Evolutionary conservation across 139 green algal genomes (phyloP).

Genomic region (Coelastrella sp.): DNA sequence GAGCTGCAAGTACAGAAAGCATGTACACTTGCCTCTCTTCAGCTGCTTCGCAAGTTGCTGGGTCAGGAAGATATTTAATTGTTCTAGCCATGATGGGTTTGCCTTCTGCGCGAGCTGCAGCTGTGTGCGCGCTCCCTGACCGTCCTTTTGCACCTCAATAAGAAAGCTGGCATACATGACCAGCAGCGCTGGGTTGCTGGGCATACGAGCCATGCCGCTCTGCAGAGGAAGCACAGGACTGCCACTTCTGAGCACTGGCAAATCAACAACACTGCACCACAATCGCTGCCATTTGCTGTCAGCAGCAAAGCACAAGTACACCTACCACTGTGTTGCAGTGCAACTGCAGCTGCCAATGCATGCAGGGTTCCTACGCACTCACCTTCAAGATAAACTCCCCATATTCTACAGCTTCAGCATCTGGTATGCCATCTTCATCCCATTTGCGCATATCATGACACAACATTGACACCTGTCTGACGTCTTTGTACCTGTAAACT

Average conservation of each 20-base stretch:
- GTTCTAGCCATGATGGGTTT: slow-evolving; percentile 38
- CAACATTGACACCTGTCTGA: slow-evolving; percentile 15
- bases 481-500: slow-evolving; percentile 25
- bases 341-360: neutral
- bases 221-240: slow-evolving; percentile 22
- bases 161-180: slow-evolving; percentile 55
- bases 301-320: neutral
- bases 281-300: neutral
- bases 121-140: slow-evolving; percentile 48
- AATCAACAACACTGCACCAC: neutral
- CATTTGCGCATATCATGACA: slow-evolving; percentile 22
- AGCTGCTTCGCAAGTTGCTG: slow-evolving; percentile 17
- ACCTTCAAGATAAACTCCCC: slow-evolving; percentile 42
- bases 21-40: neutral
- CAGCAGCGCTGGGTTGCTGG: slow-evolving; percentile 40
- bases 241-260: neutral
- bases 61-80: slow-evolving; percentile 39
- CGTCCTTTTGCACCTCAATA: slow-evolving; percentile 43
- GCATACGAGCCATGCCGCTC: slow-evolving; percentile 49
- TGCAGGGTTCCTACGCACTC: neutral
- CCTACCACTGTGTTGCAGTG: neutral
- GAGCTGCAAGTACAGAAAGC: too few species aligned
- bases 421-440: slow-evolving; percentile 40
- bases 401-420: neutral
- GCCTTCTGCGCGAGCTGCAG: slow-evolving; percentile 55